Conservation (phyloP, 2,329 filamentous ascomycete species). For the Xylaria sp. region DNA sequence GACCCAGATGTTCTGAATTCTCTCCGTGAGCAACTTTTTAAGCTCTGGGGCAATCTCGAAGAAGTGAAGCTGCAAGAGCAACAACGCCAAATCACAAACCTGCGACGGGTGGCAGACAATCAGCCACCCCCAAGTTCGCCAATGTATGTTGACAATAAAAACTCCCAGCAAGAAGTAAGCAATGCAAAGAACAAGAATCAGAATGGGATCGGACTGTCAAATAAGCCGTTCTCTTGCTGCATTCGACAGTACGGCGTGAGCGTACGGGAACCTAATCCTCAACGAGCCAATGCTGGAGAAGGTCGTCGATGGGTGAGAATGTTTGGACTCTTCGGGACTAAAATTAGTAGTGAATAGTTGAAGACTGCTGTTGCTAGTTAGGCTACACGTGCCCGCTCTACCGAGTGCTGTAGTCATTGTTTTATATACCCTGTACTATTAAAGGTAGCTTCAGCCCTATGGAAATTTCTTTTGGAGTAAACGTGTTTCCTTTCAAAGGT, state of each 20-base stretch:
- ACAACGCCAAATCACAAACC: constrained; percentile 42
- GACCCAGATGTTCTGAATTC: constrained; percentile 58
- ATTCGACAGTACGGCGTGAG: constrained; percentile 75
- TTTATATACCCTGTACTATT: constrained; percentile 26
- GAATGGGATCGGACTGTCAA: constrained; percentile 51
- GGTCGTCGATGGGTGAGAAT: constrained; percentile 68
- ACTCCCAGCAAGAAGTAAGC: not conserved
- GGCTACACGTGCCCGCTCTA: not conserved
- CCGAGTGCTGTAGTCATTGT: not conserved
- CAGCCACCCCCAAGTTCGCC: constrained; percentile 53
- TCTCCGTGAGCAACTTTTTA: constrained; percentile 76
- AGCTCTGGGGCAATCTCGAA: constrained; percentile 87
- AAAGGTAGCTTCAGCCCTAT: not conserved
- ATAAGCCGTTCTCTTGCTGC: constrained; percentile 74
- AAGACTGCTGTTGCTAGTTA: not conserved
- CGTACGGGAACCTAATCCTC: constrained; percentile 53
- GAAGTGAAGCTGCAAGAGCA: constrained; percentile 66
- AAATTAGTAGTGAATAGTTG: constrained; percentile 53
- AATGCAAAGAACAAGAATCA: constrained; percentile 3
- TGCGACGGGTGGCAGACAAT: constrained; percentile 42
- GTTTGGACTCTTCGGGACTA: constrained; percentile 73
- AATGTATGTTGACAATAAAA: constrained; percentile 39
- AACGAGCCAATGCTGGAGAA: constrained; percentile 57
- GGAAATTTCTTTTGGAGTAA: too few relatives aligned
- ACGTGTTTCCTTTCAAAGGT: too few relatives aligned